Conservation (phyloP, 2,329 filamentous ascomycete species). For the Exophiala oligosperma region DNA sequence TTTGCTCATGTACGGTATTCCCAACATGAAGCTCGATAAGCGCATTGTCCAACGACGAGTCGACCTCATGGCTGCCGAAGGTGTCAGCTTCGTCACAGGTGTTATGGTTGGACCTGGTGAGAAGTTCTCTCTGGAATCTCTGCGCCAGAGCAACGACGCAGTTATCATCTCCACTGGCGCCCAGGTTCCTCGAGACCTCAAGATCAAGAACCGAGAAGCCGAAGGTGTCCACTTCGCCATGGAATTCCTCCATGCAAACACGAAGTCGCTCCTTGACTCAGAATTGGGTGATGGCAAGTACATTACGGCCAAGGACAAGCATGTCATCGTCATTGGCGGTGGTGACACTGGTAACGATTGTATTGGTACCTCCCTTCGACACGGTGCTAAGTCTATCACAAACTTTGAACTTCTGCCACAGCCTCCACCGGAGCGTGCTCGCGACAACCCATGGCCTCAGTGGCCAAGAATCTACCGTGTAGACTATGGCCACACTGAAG, state of each 20-base stretch:
- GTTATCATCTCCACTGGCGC: conserved; percentile 91
- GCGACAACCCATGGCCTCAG: conserved; percentile 97
- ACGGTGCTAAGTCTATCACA: conserved; percentile 91
- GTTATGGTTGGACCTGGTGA: conserved; percentile 76
- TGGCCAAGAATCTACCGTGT: conserved; percentile 98
- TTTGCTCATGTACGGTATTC: conserved; percentile 96
- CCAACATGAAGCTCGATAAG: conserved; percentile 99
- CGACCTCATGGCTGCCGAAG: conserved; percentile 90
- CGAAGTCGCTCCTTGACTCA: conserved; percentile 93
- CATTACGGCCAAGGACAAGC: conserved; percentile 92
- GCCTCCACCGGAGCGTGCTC: conserved; percentile 83
- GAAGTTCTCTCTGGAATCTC: conserved; percentile 65
- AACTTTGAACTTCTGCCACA: conserved; percentile 97
- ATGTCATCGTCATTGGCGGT: conserved; percentile 94
- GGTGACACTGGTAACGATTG: conserved; percentile 98
- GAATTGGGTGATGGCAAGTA: conserved; percentile 80
- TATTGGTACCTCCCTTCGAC: conserved; percentile 92
- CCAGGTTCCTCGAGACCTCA: conserved; percentile 88
- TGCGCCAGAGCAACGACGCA: conserved; percentile 74
- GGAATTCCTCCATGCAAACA: conserved; percentile 97
- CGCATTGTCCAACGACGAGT: conserved; percentile 92
- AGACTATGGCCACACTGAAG: conserved; percentile 96
- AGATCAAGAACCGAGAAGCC: conserved; percentile 83
- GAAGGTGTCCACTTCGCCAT: conserved; percentile 94
- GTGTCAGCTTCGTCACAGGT: conserved; percentile 76